Base-by-base conservation (phyloP, 2,329 filamentous ascomycete species). In the Sclerotinia spermophila region DNA sequence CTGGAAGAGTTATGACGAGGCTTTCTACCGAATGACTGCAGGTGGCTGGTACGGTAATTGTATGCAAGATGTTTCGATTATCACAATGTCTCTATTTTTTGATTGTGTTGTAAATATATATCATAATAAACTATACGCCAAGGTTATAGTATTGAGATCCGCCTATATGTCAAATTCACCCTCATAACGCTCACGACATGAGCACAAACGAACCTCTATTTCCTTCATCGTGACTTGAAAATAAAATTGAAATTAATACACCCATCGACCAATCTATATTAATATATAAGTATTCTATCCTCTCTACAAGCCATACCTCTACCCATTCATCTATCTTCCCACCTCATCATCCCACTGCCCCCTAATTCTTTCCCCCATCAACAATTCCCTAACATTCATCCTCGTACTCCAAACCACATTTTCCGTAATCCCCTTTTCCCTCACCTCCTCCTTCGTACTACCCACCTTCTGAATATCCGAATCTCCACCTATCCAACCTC, bases 381-480 rank as follows among this genome's bases (percentile, higher is more conserved):
- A 45, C 21, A 71, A 42, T 24, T 67, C 65, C 55, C 58, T 61
- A 33, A 53, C n/a, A 53, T 71, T 71, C 65, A 44, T 19, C 30
- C 69, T 68, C 13, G 60, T 55, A 68, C 64, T 68, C 69, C 69
- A 71, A 40, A 59, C 53, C 30, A 71, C 30, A 51, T 68, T 68
- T 21, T 71, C 64, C 65, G 69, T 71, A 8, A n/a, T 59, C 1
- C 61, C 62, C 55, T 71, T 71, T 7, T 71, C 62, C 11, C 69
- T 55, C n/a, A 30, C 35, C 27, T 58, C 69, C n/a, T 24, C 40
- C 3, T 59, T 68, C 5, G 2, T n/a, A n/a, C 44, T n/a, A 0
- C 67, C 56, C 6, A 68, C 55, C n/a, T 48, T 68, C n/a, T 68
- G 67, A 38, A 71, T 71, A 61, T 71, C 69, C 35, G 65, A 68